Conservation (phyloP, 768 basidiomycete genomes). For the Leccinellum luteum region DNA sequence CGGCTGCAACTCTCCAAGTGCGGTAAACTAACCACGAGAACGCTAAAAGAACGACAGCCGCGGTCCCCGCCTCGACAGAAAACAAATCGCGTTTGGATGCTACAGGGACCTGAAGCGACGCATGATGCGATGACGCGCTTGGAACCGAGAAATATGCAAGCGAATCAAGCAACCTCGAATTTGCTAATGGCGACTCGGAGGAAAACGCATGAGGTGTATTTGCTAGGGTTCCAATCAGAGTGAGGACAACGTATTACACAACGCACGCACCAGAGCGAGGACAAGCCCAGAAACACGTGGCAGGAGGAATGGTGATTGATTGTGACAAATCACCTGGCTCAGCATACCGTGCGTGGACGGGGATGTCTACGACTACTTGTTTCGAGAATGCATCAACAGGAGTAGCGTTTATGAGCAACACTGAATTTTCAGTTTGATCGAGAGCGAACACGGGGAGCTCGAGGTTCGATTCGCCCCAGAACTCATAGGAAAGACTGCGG, state of each 20-base stretch:
- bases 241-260: neutral
- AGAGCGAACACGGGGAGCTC: slow-evolving; percentile 43
- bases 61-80: slow-evolving; percentile 37
- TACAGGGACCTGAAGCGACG: slow-evolving; percentile 30
- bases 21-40: slow-evolving; percentile 35
- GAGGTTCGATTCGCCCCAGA: slow-evolving; percentile 39
- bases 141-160: slow-evolving; percentile 17
- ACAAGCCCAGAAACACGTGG: slow-evolving; percentile 35
- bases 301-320: slow-evolving; percentile 23
- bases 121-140: slow-evolving; percentile 4
- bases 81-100: slow-evolving; percentile 32
- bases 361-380: slow-evolving; percentile 32
- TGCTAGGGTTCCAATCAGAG: slow-evolving; percentile 12
- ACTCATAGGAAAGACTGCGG: slow-evolving; percentile 31
- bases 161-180: slow-evolving; percentile 24
- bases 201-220: slow-evolving; percentile 7
- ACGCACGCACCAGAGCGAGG: slow-evolving; percentile 20
- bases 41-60: slow-evolving; percentile 27
- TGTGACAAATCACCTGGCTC: slow-evolving; percentile 21
- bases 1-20: slow-evolving; percentile 24
- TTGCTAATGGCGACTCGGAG: slow-evolving; percentile 13
- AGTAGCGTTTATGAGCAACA: slow-evolving; percentile 35
- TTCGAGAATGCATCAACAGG: slow-evolving; percentile 2
- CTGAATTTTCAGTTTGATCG: slow-evolving; percentile 17
- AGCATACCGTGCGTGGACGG: slow-evolving; percentile 46